These are phyloP conservation scores for Plasmodium coatneyi DNA, from an alignment of 169 alveolate species.

Conservation along the genomic window DNA sequence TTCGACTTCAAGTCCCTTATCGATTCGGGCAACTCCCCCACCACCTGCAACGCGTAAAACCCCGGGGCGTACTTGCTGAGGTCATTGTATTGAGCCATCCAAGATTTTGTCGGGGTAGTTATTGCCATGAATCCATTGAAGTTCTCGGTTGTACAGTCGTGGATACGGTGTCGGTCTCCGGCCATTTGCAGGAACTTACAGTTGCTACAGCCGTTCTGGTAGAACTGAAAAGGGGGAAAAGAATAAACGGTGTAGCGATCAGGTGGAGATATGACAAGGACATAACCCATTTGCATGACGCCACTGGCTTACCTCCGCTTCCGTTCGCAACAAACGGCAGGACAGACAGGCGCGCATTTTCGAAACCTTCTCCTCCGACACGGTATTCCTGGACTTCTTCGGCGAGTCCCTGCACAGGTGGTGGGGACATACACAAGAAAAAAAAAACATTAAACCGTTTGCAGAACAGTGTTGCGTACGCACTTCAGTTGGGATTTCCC, in stretches of 20 bases:
- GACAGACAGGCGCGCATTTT: conserved; percentile 89
- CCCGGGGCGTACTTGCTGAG: conserved; percentile 88
- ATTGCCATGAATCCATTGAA: conserved; percentile 88
- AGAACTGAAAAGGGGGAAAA: conserved; percentile 80
- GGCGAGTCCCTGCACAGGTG: conserved; percentile 13
- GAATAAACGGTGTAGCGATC: too few relatives aligned
- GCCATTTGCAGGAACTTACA: conserved; percentile 90
- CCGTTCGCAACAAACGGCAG: conserved; percentile 87
- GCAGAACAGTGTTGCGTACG: background rate
- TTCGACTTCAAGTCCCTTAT: conserved; percentile 73
- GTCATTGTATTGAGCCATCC: conserved; percentile 91
- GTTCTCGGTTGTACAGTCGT: conserved; percentile 89
- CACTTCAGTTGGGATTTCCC: background rate
- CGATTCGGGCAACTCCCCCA: conserved; percentile 88
- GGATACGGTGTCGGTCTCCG: conserved; percentile 88
- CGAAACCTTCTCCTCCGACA: conserved; percentile 50
- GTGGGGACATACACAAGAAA: background rate
- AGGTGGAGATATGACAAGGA: background rate
- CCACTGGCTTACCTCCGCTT: conserved; percentile 82
- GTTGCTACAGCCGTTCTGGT: conserved; percentile 91
- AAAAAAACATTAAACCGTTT: background rate
- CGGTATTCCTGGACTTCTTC: conserved; percentile 11
- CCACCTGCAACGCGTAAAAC: conserved; percentile 90
- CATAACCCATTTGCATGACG: background rate
- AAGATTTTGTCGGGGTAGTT: conserved; percentile 89